Conservation (phyloP, 306 rosid genomes). For the Sicyos edulis region DNA sequence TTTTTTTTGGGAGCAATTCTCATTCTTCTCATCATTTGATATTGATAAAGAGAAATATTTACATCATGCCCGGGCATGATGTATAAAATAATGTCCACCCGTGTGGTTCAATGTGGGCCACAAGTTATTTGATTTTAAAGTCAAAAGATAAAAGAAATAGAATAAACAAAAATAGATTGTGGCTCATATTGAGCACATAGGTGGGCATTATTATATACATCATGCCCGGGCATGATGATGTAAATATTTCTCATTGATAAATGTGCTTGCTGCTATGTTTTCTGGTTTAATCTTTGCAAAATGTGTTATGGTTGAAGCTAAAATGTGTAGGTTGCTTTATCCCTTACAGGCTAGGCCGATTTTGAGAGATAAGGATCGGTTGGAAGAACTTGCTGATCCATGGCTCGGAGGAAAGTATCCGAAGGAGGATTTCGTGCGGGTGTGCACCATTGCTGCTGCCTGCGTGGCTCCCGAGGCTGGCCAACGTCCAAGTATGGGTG, state of each 20-base stretch:
- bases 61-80: no score
- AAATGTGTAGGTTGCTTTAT: slow-evolving; percentile 21
- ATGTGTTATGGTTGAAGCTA: slow-evolving; percentile 16
- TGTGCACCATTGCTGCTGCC: slow-evolving; percentile 95
- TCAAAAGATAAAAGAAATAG: no score
- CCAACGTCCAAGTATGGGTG: slow-evolving; percentile 99
- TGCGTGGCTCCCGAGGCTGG: slow-evolving; percentile 94
- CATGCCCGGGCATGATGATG: no score
- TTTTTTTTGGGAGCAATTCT: slow-evolving; percentile 14
- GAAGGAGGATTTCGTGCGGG: slow-evolving; percentile 74
- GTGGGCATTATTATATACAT: no score
- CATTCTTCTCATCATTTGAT: not conserved
- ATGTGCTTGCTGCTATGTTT: no score
- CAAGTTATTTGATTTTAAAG: no score
- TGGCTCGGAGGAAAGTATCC: slow-evolving; percentile 83
- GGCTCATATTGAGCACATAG: no score
- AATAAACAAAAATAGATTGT: no score
- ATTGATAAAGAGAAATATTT: no score
- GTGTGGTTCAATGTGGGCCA: no score
- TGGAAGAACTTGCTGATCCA: slow-evolving; percentile 81
- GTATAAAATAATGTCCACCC: no score
- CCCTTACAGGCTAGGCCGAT: slow-evolving; percentile 83
- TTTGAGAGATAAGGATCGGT: slow-evolving; percentile 80
- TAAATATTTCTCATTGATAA: no score
- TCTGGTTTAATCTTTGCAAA: not conserved